Base-by-base conservation (phyloP, 306 rosid genomes). In the Trichosanthes cucumerina region DNA sequence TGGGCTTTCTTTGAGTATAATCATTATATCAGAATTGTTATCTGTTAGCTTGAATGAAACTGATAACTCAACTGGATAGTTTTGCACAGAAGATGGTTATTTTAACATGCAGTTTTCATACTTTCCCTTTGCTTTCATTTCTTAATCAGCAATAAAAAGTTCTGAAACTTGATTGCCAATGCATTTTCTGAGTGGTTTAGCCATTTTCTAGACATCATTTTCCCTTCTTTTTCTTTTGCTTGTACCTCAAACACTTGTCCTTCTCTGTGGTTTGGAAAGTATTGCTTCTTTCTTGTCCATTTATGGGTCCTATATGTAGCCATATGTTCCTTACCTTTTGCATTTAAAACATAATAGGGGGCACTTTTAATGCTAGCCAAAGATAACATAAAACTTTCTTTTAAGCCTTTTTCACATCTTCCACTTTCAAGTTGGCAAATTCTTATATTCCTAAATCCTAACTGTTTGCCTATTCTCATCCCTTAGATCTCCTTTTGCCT, bases 251-350 rank as follows among this genome's bases (percentile, higher is more conserved):
- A 21, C 76, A 70, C 39, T 44, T 70, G 57, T 71, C 76, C 57
- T 71, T 43, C 39, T 71, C 57, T 28, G 39, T 71, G 76, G 39
- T 71, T 71, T 46, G 34, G 23, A 71, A 71, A 71, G 76, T 46
- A 24, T 46, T 46, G 11, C 34, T 68, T 41, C 52, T 46, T 7
- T 73, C 59, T 49, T 73, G 77, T 52, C 46, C 5, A 74, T 74
- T 9, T 11, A 74, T 74, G 78, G 78, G 78, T 50, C 78, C 78
- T 68, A 74, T 74, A 10, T 50, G 28, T 74, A 63, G 28, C 12
- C 78, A 33, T 74, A 33, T 31, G 46, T 23, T 33, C 63, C 26
- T 70, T 43, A 70, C 76, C 33, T 74, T 49, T 8, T 26, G 38
- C n/a, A 12, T 71, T 41, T 69, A 13, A 19, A 52, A 73, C 26